Base-by-base conservation (phyloP, 164 flowering plant genomes). In the Akebia trifoliata region DNA sequence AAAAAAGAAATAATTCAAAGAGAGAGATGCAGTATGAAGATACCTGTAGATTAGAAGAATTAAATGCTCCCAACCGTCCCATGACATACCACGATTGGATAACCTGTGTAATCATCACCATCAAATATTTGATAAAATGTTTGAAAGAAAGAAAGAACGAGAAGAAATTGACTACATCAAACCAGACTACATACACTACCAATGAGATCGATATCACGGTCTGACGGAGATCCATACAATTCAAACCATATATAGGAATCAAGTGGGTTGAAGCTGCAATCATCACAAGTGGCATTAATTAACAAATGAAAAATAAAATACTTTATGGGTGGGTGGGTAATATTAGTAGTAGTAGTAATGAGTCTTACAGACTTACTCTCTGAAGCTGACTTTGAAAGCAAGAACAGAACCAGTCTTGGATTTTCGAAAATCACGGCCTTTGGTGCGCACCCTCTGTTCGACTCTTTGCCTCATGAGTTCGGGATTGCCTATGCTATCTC, bases 401-500 rank as follows among this genome's bases (percentile, higher is more conserved):
- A 88, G 67, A 37, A 91, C 79, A 11, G 98, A 88, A 6, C 98
- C 98, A 3, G 95, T 79, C 60, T 91, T 85, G 10, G 87, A 69
- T 60, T 91, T 85, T 17, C 50, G 50, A 34, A 91, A 75, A 57
- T 84, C 78, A 56, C 77, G 76, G 35, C 94, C 97, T 72, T 86
- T 91, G 69, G 35, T 71, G 36, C 85, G 70, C 48, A 86, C 88
- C 63, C 96, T 76, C 20, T 87, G 92, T 74, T 78, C 79, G 24
- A 90, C 90, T 77, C 71, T 76, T 64, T 87, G 69, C 51, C 78
- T 77, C 95, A 91, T 91, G n/a, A 78, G 81, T 30, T 91, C 94
- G n/a, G 97, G 97, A 60, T 91, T 72, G 18, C 97, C 97, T 59
- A 91, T 72, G 69, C 94, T 88, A 65, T 88, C 96, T 0, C 98